phyloP scores from a whole-genome alignment of 164 flowering plant genomes.

The Vitis rotundifolia region DNA sequence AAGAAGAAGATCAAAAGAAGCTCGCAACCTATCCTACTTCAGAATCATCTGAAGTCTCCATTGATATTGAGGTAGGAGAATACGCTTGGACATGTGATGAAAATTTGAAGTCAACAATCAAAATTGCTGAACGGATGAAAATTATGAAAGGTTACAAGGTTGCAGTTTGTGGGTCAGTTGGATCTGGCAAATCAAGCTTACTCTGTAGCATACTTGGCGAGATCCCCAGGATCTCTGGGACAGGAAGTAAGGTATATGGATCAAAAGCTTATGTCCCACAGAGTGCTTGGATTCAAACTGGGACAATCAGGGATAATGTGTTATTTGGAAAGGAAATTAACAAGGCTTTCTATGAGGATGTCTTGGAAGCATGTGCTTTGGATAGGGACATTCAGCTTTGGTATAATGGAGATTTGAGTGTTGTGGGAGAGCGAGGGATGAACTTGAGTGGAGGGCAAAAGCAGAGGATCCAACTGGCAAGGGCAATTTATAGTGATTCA shows the following conservation, averaged over 20 bases:
- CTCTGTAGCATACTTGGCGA: constrained; percentile 73
- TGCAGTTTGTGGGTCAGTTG: constrained; percentile 84
- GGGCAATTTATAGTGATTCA: constrained; percentile 69
- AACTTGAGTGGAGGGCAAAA: constrained; percentile 92
- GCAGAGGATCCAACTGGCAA: constrained; percentile 80
- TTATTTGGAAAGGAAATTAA: constrained; percentile 76
- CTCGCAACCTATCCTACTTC: constrained; percentile 6
- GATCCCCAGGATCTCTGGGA: constrained; percentile 63
- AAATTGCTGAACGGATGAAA: constrained; percentile 40
- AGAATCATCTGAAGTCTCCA: constrained; percentile 29
- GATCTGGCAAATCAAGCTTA: constrained; percentile 85
- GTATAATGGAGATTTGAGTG: constrained; percentile 55
- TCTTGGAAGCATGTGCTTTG: constrained; percentile 70
- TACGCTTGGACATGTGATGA: constrained; percentile 52
- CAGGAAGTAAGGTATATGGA: constrained; percentile 52
- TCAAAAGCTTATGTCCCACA: constrained; percentile 82
- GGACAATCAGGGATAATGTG: constrained; percentile 73
- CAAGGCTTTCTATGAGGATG: constrained; percentile 44
- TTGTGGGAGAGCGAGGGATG: constrained; percentile 80
- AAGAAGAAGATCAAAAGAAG: constrained; percentile 50
- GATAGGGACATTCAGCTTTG: constrained; percentile 65
- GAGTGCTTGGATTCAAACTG: constrained; percentile 87
- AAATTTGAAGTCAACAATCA: constrained; percentile 39
- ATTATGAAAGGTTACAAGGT: constrained; percentile 62
- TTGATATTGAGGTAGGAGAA: constrained; percentile 60